Conservation (phyloP, 2,329 filamentous ascomycete genomes). For the Aspergillus vadensis region DNA sequence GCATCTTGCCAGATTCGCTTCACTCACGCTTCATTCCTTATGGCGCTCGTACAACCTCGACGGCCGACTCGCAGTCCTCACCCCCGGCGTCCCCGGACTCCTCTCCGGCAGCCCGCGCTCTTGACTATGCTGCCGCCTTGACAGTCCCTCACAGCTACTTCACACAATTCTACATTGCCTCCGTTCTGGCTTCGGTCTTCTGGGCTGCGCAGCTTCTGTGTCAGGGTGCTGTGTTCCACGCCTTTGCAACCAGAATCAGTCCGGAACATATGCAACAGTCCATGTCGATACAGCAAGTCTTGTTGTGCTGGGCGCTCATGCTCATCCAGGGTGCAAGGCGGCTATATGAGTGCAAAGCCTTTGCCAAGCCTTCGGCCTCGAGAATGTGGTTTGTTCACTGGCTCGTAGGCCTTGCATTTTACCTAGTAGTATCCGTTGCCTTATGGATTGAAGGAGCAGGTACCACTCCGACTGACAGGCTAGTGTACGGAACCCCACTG, state of each 20-base stretch:
- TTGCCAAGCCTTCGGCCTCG: constrained; percentile 68
- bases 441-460: constrained; percentile 83
- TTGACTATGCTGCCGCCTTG: constrained; percentile 56
- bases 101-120: constrained; percentile 28
- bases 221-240: constrained; percentile 57
- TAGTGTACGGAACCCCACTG: not conserved
- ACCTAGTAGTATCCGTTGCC: constrained; percentile 70
- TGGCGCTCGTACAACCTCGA: constrained; percentile 54
- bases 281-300: constrained; percentile 65
- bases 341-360: constrained; percentile 70
- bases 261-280: constrained; percentile 39
- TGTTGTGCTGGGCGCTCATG: constrained; percentile 72
- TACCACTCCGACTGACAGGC: constrained; percentile 43
- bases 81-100: constrained; percentile 14
- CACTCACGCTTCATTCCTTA: constrained; percentile 61
- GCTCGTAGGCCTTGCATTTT: constrained; percentile 76
- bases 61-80: constrained; percentile 17
- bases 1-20: constrained; percentile 51
- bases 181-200: constrained; percentile 68
- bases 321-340: constrained; percentile 72
- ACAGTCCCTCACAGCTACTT: constrained; percentile 89
- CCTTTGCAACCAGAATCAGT: constrained; percentile 48
- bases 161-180: constrained; percentile 79
- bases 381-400: constrained; percentile 87
- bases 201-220: constrained; percentile 69